Evolutionary conservation across 768 basidiomycete species (phyloP).

Genomic region (Chiua virens): DNA sequence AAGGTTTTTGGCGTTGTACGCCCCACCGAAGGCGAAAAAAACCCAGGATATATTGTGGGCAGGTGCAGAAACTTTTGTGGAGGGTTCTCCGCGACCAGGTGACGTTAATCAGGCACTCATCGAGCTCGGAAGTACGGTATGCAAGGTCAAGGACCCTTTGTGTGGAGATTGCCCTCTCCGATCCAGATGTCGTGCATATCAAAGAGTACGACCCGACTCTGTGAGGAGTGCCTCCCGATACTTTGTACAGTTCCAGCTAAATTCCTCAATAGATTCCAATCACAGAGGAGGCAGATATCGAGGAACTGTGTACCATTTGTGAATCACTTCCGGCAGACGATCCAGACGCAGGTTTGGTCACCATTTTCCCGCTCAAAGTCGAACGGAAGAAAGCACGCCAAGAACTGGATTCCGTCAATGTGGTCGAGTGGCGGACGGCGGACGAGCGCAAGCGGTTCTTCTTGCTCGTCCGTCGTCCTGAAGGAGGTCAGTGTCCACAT

Average conservation of each 20-base stretch:
- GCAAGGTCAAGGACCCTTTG: conserved; percentile 78
- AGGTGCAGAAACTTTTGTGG: conserved; percentile 69
- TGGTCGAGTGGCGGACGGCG: conserved; percentile 71
- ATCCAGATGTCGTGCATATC: conserved; percentile 67
- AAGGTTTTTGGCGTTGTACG: conserved; percentile 79
- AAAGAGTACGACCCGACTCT: conserved; percentile 6
- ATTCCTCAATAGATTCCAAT: background rate
- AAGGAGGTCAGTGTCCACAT: conserved; percentile 57
- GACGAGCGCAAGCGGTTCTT: conserved; percentile 53
- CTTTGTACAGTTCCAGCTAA: background rate
- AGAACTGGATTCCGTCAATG: conserved; percentile 82
- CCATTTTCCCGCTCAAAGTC: conserved; percentile 84
- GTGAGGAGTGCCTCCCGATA: conserved; percentile 5
- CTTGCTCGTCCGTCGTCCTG: conserved; percentile 78
- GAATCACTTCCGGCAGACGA: conserved; percentile 46
- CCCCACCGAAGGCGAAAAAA: conserved; percentile 75
- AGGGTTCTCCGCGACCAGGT: conserved; percentile 56
- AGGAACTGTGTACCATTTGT: conserved; percentile 74
- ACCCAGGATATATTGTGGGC: conserved; percentile 84
- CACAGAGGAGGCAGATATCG: conserved; percentile 54
- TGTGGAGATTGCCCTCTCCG: conserved; percentile 75
- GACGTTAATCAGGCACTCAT: conserved; percentile 93
- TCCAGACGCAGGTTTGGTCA: conserved; percentile 41
- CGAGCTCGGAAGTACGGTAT: conserved; percentile 92
- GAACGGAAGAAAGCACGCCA: conserved; percentile 81